Conservation (phyloP, 148 eudicot genomes). For the Heliamphora exappendiculata region DNA sequence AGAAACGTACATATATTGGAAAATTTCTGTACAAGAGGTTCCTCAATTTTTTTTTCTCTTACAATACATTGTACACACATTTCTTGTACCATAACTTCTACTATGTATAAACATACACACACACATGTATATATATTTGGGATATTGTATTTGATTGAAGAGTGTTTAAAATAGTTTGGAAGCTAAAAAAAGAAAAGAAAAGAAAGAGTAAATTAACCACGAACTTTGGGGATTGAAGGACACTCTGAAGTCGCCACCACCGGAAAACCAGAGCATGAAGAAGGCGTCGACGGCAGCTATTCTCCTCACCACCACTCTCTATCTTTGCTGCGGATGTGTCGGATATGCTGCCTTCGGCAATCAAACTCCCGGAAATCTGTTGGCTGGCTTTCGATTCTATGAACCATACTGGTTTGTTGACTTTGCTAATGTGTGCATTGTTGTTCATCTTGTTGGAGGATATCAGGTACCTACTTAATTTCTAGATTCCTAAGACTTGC, state of each 20-base stretch:
- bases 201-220: no score
- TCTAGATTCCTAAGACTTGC: background rate
- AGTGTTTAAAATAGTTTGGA: slow-evolving; percentile 6
- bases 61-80: no score
- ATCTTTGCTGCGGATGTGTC: slow-evolving; percentile 11
- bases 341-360: slow-evolving; percentile 16
- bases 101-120: no score
- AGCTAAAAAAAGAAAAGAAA: slow-evolving; percentile 7
- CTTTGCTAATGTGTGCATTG: slow-evolving; percentile 13
- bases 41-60: no score
- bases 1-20: no score
- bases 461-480: slow-evolving; percentile 10
- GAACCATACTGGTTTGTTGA: slow-evolving; percentile 15
- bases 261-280: slow-evolving; percentile 11
- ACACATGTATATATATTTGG: no score
- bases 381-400: slow-evolving; percentile 17
- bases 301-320: slow-evolving; percentile 6
- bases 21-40: no score
- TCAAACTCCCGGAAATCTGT: slow-evolving; percentile 14
- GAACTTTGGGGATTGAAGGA: slow-evolving; percentile 10
- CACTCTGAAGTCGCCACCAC: slow-evolving; percentile 12
- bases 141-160: no score
- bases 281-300: slow-evolving; percentile 11
- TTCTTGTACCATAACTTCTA: no score
- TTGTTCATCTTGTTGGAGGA: slow-evolving; percentile 17